Evolutionary conservation across 2,329 filamentous ascomycete genomes (phyloP), one percentile per base, ranked within the genome.

Genomic region (Paraphoma chrysanthemicola): DNA sequence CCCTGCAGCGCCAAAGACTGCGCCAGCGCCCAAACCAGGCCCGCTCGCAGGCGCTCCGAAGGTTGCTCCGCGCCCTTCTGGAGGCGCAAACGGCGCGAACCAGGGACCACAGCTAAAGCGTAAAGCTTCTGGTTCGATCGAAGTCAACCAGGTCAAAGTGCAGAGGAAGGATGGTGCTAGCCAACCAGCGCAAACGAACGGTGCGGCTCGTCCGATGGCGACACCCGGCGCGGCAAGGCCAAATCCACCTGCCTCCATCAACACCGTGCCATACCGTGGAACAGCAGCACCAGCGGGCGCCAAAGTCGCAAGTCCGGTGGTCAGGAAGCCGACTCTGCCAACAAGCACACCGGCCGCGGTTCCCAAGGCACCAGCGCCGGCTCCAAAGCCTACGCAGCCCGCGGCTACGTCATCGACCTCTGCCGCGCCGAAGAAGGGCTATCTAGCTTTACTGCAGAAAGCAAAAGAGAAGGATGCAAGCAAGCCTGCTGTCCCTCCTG

Each of bases 361-460:
- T 48, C 51, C 63, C 45, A 74, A 67, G 63, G 42, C 66, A 41
- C 52, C 68, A 41, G 57, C 66, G 11, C 60, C 64, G 38, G 54
- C 57, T 18, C 51, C 67, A 4, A 72, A 69, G 52, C 51, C 69
- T 45, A 54, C 62, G 45, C 51, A 64, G 28, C 42, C 57, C 51
- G 51, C 62, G 48, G 41, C 70, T n/a, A 42, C 69, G 3, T 45
- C 71, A 14, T 51, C 71, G 70, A 10, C 64, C 8, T 44, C 67
- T 7, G 73, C 79, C 2, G 77, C 84, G 1, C 88, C 87, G 1
- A 92, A 92, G 75, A 91, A 90, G 1, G 90, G 88, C 0, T 93
- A 87, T 72, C 86, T 88, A 38, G 90, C 92, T 68, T 89, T 92
- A 57, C 83, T 93, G 77, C 88, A 88, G 53, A 84, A 89, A 63